Base-by-base conservation (phyloP, 306 rosid species). In the Oxytropis ochrocephala region DNA sequence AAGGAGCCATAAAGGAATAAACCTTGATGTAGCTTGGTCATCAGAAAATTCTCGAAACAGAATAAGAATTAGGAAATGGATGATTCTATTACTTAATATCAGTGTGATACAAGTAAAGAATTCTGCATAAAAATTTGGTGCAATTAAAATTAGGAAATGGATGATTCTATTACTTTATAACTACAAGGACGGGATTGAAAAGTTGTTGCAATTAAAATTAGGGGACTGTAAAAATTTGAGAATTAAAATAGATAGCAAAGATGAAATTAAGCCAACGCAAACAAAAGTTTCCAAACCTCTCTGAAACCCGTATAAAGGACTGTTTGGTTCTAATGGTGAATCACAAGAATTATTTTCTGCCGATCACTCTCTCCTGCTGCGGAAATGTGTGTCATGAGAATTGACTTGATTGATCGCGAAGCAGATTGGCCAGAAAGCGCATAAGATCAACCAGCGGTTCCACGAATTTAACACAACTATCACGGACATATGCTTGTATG, bases 361-460 rank as follows among this genome's bases (percentile, higher is more conserved):
- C 24, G 97, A 88, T 94, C 99, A 75, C 99, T 94, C 79, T 94
- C 99, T 67, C 96, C 99, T n/a, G 92, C 99, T 16, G 92, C 97
- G 52, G 95, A 88, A 70, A 94, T 70, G 78, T 91, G 99, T 87
- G n/a, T n/a, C n/a, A n/a, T n/a, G n/a, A n/a, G n/a, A n/a, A n/a
- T n/a, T n/a, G n/a, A n/a, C n/a, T n/a, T 91, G 75, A 91, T 85
- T 64, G 99, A 87, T 29, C 75, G 85, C 14, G 92, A 96, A 47
- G 91, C 57, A 71, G 88, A 72, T 73, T 90, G 92, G 73, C 99
- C 99, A 18, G 99, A 70, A 80, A 87, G 66, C 99, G 88, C 97
- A 90, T 88, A 39, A 94, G 97, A 85, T 94, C 97, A 27, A 94
- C 96, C 75, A 94, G 84, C 64, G 87, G 74, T 83, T 94, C 97